Evolutionary conservation across 2,329 filamentous ascomycete species (phyloP).

Genomic region (Aspergillus chevalieri): DNA sequence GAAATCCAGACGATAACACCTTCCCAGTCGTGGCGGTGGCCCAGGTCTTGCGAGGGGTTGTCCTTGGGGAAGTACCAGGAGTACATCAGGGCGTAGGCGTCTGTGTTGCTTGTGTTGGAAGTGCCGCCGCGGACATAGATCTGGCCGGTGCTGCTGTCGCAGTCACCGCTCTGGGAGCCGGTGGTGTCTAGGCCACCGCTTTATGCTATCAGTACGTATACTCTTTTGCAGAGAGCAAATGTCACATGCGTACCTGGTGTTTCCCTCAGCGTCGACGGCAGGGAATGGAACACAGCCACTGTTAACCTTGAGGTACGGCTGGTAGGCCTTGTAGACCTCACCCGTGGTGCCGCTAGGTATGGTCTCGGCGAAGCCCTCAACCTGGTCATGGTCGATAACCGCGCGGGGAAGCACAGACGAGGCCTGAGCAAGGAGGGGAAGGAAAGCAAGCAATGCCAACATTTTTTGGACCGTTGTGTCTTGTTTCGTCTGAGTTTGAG

Average conservation of each 20-base stretch:
- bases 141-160: conserved; percentile 44
- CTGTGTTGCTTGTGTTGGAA: conserved; percentile 26
- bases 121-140: conserved; percentile 44
- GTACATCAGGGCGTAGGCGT: conserved; percentile 47
- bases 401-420: conserved; percentile 24
- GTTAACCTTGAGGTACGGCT: conserved; percentile 50
- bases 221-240: background rate
- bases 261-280: conserved; percentile 52
- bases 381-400: conserved; percentile 39
- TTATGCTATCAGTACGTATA: background rate
- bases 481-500: background rate
- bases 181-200: conserved; percentile 41
- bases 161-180: conserved; percentile 36
- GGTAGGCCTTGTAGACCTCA: conserved; percentile 49
- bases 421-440: background rate
- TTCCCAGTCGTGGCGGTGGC: conserved; percentile 54
- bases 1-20: conserved; percentile 50
- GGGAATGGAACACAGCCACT: conserved; percentile 60
- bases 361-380: conserved; percentile 51
- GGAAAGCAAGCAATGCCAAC: background rate
- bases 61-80: conserved; percentile 50
- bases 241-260: conserved; percentile 47
- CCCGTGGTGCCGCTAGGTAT: conserved; percentile 46
- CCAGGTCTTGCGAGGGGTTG: conserved; percentile 38
- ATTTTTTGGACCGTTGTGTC: background rate